Conservation (phyloP, 306 rosid species). For the Myrica gale region DNA sequence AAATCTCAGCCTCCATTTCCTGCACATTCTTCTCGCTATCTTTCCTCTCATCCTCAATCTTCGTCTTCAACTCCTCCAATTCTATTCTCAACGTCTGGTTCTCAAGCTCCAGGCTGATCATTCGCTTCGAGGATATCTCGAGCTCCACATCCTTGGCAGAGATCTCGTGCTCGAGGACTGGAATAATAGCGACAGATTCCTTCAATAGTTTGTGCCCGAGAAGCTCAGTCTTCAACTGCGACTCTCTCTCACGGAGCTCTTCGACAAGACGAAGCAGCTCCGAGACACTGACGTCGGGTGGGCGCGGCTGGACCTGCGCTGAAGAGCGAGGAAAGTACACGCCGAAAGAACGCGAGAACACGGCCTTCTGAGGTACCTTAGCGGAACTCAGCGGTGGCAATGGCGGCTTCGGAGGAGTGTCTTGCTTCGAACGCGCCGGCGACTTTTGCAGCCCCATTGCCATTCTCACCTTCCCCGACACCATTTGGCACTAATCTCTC, state of each 20-base stretch:
- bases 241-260: slow-evolving; percentile 91
- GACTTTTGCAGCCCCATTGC: slow-evolving; percentile 90
- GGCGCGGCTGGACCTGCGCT: slow-evolving; percentile 92
- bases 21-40: slow-evolving; percentile 40
- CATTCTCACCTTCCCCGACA: slow-evolving; percentile 78
- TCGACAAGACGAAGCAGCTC: slow-evolving; percentile 84
- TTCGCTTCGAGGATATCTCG: slow-evolving; percentile 37
- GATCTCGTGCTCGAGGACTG: slow-evolving; percentile 72
- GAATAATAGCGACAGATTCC: slow-evolving; percentile 77
- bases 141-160: slow-evolving; percentile 51
- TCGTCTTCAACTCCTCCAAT: slow-evolving; percentile 37
- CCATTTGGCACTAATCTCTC: slow-evolving; percentile 41
- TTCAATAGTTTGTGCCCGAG: slow-evolving; percentile 76
- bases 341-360: slow-evolving; percentile 85
- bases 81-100: slow-evolving; percentile 45
- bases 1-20: slow-evolving; percentile 59
- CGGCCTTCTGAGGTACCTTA: slow-evolving; percentile 60
- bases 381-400: slow-evolving; percentile 50
- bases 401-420: slow-evolving; percentile 58
- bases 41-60: slow-evolving; percentile 45
- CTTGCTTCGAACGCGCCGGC: slow-evolving; percentile 42
- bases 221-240: slow-evolving; percentile 80
- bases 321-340: slow-evolving; percentile 89
- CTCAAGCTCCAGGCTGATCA: slow-evolving; percentile 50
- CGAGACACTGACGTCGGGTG: slow-evolving; percentile 84